phyloP scores from a whole-genome alignment of 106 monocot species.

The Cymbidium sinense region DNA sequence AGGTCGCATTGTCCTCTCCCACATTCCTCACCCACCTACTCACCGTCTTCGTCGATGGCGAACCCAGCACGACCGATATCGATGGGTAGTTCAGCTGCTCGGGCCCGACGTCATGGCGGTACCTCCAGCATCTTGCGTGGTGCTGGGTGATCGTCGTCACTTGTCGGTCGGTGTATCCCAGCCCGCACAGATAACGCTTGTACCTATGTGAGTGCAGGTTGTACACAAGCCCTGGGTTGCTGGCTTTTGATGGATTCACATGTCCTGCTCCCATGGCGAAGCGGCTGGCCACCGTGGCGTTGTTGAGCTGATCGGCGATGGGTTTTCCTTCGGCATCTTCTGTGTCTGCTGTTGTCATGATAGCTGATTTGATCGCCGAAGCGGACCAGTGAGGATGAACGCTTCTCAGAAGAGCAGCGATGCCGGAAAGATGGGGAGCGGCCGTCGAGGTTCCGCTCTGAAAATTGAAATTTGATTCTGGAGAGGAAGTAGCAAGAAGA shows the following conservation, averaged over 20 bases:
- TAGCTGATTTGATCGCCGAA: constrained; percentile 41
- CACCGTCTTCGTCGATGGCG: constrained; percentile 1
- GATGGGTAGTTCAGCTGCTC: constrained; percentile 38
- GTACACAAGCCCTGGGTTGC: constrained; percentile 57
- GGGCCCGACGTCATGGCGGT: not conserved
- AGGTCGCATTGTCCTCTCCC: not conserved
- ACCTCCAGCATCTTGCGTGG: constrained; percentile 9
- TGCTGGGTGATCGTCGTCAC: constrained; percentile 6
- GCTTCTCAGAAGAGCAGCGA: constrained; percentile 33
- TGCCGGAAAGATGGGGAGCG: constrained; percentile 41
- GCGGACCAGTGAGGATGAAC: constrained; percentile 30
- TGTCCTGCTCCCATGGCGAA: constrained; percentile 38
- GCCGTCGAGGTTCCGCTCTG: constrained; percentile 35
- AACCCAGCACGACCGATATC: constrained; percentile 9
- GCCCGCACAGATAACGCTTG: constrained; percentile 30
- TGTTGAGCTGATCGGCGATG: constrained; percentile 10
- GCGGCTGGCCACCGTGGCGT: constrained; percentile 19
- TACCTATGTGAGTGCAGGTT: constrained; percentile 22
- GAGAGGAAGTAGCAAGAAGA: not conserved
- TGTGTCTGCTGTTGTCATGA: constrained; percentile 41
- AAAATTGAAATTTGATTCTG: constrained; percentile 19
- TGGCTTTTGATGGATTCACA: constrained; percentile 23
- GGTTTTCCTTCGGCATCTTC: constrained; percentile 16
- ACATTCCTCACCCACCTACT: constrained; percentile 13
- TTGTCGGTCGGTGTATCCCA: constrained; percentile 34